These are phyloP conservation scores for Neurospora sp. DNA, from an alignment of 495 filamentous ascomycete species.

Conservation along the genomic window DNA sequence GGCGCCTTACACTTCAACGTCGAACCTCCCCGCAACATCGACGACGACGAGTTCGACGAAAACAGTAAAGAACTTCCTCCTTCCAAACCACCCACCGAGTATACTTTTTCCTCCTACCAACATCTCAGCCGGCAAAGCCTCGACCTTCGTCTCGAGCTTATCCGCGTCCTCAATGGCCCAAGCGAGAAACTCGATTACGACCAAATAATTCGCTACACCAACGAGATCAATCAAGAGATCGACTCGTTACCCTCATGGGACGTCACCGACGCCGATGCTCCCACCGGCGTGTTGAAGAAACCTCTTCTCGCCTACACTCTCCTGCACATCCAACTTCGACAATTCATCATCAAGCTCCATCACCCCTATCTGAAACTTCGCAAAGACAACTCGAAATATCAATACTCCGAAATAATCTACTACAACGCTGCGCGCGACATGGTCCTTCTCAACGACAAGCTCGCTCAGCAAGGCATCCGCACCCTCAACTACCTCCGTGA, in stretches of 20 bases:
- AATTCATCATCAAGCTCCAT: slow-evolving; percentile 36
- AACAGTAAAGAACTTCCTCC: slow-evolving; percentile 27
- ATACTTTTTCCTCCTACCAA: slow-evolving; percentile 34
- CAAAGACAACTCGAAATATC: slow-evolving; percentile 31
- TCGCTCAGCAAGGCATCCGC: slow-evolving; percentile 30
- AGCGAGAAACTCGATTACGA: slow-evolving; percentile 30
- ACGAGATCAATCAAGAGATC: slow-evolving; percentile 34
- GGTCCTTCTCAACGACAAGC: slow-evolving; percentile 30
- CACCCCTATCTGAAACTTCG: slow-evolving; percentile 32
- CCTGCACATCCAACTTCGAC: slow-evolving; percentile 31
- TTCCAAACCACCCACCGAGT: slow-evolving; percentile 21
- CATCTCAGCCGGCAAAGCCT: slow-evolving; percentile 29
- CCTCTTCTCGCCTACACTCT: slow-evolving; percentile 31
- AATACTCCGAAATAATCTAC: slow-evolving; percentile 37
- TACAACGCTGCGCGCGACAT: slow-evolving; percentile 38
- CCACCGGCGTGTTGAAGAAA: slow-evolving; percentile 14
- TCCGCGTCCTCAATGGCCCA: slow-evolving; percentile 23
- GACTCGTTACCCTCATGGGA: slow-evolving; percentile 35
- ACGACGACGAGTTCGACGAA: slow-evolving; percentile 36
- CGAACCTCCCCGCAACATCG: slow-evolving; percentile 30
- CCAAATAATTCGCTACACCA: slow-evolving; percentile 33
- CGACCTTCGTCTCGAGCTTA: slow-evolving; percentile 31
- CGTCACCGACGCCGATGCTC: slow-evolving; percentile 8
- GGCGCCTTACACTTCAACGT: slow-evolving; percentile 28
- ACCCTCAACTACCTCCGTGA: slow-evolving; percentile 32